Conservation (phyloP, 352 stramenopile species). For the Elongisporangium prolatum region DNA sequence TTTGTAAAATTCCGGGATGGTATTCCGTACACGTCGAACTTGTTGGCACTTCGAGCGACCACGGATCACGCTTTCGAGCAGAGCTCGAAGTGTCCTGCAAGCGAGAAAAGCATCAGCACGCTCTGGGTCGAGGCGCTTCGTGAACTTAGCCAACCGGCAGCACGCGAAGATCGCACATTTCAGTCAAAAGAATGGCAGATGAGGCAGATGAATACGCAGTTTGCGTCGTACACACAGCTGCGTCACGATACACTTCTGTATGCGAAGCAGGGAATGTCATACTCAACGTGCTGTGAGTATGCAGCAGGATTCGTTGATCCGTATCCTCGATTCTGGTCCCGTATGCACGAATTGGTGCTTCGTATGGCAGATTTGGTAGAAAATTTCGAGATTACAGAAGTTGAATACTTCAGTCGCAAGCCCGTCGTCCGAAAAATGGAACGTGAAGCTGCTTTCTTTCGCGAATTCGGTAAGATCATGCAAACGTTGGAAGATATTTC, state of each 20-base stretch:
- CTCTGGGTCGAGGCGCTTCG: constrained; percentile 16
- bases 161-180: constrained; percentile 4
- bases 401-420: background rate
- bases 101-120: constrained; percentile 4
- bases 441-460: background rate
- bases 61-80: constrained; percentile 14
- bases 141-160: constrained; percentile 9
- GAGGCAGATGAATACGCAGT: constrained; percentile 17
- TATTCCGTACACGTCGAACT: constrained; percentile 14
- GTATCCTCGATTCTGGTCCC: constrained; percentile 14
- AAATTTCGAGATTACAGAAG: too few relatives aligned
- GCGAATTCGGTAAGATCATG: constrained; percentile 11
- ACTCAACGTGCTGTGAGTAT: constrained; percentile 11
- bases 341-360: constrained; percentile 5
- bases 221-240: constrained; percentile 18
- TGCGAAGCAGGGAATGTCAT: constrained; percentile 15
- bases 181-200: constrained; percentile 10
- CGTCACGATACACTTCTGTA: constrained; percentile 19
- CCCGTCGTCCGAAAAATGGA: background rate
- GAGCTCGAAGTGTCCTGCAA: background rate
- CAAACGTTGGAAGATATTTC: constrained; percentile 10
- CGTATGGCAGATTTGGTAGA: constrained; percentile 10
- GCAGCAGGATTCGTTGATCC: constrained; percentile 16
- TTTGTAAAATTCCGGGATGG: constrained; percentile 10
- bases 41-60: constrained; percentile 11